A percentile compares a stretch with the other conserved stretches of the same genome.
phyloP scores from a whole-genome alignment of 257 asterid genomes.

The Leonotis leonurus region DNA sequence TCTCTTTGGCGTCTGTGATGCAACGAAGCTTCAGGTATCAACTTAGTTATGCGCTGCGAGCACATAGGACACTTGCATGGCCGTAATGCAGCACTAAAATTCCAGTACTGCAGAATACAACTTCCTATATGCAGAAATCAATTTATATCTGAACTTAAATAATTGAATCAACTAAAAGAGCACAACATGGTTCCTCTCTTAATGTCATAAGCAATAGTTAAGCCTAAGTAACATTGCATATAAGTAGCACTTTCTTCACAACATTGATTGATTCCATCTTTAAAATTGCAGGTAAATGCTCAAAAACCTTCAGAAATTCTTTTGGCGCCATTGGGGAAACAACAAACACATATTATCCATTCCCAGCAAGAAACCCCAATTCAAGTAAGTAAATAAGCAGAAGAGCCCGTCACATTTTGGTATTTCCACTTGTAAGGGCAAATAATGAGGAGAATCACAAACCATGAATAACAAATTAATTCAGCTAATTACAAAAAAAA shows the following conservation, averaged over 20 bases:
- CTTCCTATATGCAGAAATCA: conserved; percentile 37
- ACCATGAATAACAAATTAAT: background rate
- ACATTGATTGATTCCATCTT: background rate
- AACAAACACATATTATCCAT: background rate
- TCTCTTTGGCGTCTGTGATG: conserved; percentile 31
- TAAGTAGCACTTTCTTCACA: background rate
- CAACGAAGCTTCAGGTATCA: conserved; percentile 65
- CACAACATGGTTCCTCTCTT: background rate
- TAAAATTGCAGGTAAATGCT: background rate
- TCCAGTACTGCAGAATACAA: conserved; percentile 80
- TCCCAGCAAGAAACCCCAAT: too few relatives aligned
- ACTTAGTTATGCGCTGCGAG: conserved; percentile 41
- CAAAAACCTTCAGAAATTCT: background rate
- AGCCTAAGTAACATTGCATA: background rate
- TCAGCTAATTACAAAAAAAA: background rate
- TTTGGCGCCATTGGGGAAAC: background rate
- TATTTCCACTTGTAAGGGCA: too few relatives aligned
- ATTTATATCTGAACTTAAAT: background rate
- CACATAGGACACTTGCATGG: conserved; percentile 93
- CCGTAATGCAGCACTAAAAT: conserved; percentile 49
- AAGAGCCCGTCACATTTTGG: too few relatives aligned
- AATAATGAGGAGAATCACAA: too few relatives aligned
- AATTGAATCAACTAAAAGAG: background rate
- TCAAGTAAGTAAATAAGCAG: too few relatives aligned
- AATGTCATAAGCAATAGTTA: background rate